Evolutionary conservation across 1,139 yeast species (phyloP).

Genomic region (Geotrichum phurueaensis): DNA sequence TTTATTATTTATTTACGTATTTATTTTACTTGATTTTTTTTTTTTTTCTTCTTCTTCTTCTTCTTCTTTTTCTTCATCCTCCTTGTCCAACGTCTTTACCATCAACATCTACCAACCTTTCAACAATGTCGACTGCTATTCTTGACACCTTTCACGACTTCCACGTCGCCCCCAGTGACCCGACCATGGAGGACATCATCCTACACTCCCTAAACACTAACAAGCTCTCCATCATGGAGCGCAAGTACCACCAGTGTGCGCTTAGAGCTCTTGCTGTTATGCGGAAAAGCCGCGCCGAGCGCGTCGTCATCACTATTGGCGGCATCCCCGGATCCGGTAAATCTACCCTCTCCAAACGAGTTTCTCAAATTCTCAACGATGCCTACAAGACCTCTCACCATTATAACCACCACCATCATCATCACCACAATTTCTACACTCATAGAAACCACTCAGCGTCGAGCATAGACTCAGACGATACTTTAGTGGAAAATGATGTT

Average conservation of each 20-base stretch:
- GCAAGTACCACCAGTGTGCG: not conserved
- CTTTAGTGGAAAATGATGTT: not conserved
- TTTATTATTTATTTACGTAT: no score
- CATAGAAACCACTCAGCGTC: not conserved
- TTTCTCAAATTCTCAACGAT: conserved; percentile 32
- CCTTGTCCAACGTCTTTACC: no score
- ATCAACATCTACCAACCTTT: not conserved
- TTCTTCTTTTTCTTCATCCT: no score
- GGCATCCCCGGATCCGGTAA: conserved; percentile 87
- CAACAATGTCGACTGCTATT: not conserved
- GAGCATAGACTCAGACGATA: not conserved
- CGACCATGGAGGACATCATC: not conserved
- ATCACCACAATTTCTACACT: not conserved
- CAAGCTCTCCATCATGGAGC: not conserved
- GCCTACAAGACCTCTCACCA: conserved; percentile 2
- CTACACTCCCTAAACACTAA: not conserved
- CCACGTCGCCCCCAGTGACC: not conserved
- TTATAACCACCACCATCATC: not conserved
- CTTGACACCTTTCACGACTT: not conserved
- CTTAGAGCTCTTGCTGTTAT: not conserved
- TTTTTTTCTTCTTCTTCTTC: no score
- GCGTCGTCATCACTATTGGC: conserved; percentile 53
- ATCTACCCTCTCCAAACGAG: conserved; percentile 52
- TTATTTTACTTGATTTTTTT: no score
- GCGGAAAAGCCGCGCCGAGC: conserved; percentile 13